Base-by-base conservation (phyloP, 2,329 filamentous ascomycete genomes). In the Cytospora chrysosperma region DNA sequence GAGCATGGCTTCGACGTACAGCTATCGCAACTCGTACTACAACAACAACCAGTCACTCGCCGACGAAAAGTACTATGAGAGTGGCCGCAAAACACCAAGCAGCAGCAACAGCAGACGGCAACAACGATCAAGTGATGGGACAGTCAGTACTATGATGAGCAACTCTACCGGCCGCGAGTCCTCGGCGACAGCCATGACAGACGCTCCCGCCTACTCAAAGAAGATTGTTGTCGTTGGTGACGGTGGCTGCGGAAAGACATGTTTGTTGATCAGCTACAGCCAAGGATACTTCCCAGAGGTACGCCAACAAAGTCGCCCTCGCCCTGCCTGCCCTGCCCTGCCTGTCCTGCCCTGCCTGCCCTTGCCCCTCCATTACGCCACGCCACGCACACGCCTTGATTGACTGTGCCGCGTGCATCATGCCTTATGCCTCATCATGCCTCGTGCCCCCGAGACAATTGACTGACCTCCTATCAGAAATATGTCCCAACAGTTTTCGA, bases 261-360 rank as follows among this genome's bases (percentile, higher is more conserved):
- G 95, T 81, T 82, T 99, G 70, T 82, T 99, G 77, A 99, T 99
- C 78, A 97, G 93, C 79, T 99, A 98, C 82, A 96, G 93, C 73
- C 93, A 98, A 80, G 95, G 95, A 65, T 97, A 97, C 77, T 99
- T 99, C 75, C 95, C 95, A 78, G 94, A 99, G 91, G 95, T 97
- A 82, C 70, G 84, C 68, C 64, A 37, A n/a, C 40, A 10, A 47
- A 3, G 4, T 12, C n/a, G 10, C 2, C 3, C 2, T 9, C 43
- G 21, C 10, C 43, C 19, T 47, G 43, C 26, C 43, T 28, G 24
- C 21, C 37, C 10, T 57, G 26, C 27, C 43, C 27, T 28, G 40
- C 27, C 12, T 28, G 40, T n/a, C 8, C 8, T 8, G 19, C n/a
- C n/a, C n/a, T n/a, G 24, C 49, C 28, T 52, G 34, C 52, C 28